Evolutionary conservation across 495 filamentous ascomycete species (phyloP).

Genomic region (Hyaloscypha variabilis): DNA sequence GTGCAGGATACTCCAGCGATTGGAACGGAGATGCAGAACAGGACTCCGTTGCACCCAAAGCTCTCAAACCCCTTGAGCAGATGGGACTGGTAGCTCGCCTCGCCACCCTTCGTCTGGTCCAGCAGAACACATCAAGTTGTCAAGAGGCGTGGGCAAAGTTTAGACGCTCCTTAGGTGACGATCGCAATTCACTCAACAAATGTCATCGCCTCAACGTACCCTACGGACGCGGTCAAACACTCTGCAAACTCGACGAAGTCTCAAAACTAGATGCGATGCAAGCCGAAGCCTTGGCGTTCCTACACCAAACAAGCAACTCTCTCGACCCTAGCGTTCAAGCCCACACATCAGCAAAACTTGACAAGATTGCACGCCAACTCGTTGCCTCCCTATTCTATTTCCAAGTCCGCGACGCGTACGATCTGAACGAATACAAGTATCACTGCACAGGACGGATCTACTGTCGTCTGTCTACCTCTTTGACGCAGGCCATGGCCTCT

Average conservation of each 20-base stretch:
- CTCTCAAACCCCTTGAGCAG: background rate
- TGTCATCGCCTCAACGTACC: slow-evolving; percentile 4
- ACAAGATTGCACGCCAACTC: slow-evolving; percentile 7
- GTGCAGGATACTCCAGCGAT: background rate
- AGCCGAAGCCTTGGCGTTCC: background rate
- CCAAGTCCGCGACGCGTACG: slow-evolving; percentile 2
- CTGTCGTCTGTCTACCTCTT: background rate
- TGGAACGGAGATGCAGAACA: background rate
- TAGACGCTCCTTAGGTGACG: background rate
- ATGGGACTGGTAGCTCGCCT: background rate
- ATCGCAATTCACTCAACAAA: background rate
- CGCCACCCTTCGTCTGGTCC: background rate
- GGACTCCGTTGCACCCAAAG: background rate
- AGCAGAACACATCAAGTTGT: slow-evolving; percentile 6
- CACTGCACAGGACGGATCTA: background rate
- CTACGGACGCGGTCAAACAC: slow-evolving; percentile 1
- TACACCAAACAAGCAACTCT: slow-evolving; percentile 4
- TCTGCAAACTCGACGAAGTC: slow-evolving; percentile 6
- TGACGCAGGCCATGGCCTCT: background rate
- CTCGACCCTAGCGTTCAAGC: background rate
- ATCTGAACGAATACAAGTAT: slow-evolving; percentile 1
- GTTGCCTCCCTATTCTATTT: slow-evolving; percentile 6
- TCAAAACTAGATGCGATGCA: slow-evolving; percentile 2
- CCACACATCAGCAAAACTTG: background rate
- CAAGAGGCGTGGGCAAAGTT: background rate